Evolutionary conservation across 148 eudicot species (phyloP), one percentile per base, ranked within the genome.

Genomic region (Fagopyrum homotropicum): DNA sequence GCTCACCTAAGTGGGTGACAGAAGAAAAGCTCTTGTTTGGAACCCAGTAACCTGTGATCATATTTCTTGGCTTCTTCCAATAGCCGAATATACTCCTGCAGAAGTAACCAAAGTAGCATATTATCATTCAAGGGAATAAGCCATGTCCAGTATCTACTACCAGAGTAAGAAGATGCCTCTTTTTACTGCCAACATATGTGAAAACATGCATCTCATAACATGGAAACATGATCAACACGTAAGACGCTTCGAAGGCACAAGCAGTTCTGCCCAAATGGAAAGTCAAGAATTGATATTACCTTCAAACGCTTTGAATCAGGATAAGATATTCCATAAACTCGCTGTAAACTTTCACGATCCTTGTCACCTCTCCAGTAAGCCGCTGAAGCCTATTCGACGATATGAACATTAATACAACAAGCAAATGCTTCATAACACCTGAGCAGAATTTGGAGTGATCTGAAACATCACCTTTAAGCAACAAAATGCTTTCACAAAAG

Each of bases 41-140:
- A 88, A 52, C 93, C 91, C 78, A 96, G 75, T 77, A 86, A 81
- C 80, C 99, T 89, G 83, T 96, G 99, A 60, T 96, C 99, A 71
- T 96, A 92, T 73, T 96, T 96, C 82, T 96, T 96, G 7, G 97
- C 98, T 87, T 96, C 99, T 86, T 92, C 99, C 76, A 92, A 80
- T 81, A 84, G 83, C 56, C 77, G 83, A 29, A 84, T 80, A 77
- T 92, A 90, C 83, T 96, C 97, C 98, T 94, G 86, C 70, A 77
- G 45, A 54, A 77, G 49, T 60, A 52, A 72, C n/a, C 70, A 64
- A 66, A 66, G 26, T 63, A 35, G 7, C 69, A 30, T 9, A 29
- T 2, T 19, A 19, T 19, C 17, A 17, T 19, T 9, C 59, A 54
- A 16, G 17, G 17, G 29, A 15, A 35, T 4, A 11, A 63, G 45